Percentiles rank a stretch among this genome's conserved stretches.
These are phyloP conservation scores for Tetrahymena elliotti DNA, from an alignment of 73 alveolate genomes.

Conservation along the genomic window DNA sequence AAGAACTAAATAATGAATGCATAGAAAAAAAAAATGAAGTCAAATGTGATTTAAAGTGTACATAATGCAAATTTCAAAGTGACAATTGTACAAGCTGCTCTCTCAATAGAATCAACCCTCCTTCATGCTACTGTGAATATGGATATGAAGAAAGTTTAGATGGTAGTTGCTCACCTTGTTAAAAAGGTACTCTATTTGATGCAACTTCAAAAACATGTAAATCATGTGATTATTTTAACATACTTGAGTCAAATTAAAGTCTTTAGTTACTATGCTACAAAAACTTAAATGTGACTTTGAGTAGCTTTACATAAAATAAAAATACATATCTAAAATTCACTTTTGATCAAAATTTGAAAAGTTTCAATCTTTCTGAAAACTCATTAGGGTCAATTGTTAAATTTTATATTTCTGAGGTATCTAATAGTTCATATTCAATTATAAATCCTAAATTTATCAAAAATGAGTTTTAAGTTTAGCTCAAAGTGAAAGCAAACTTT, in stretches of 20 bases:
- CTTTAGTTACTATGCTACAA: too few species aligned
- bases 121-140: neutral
- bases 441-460: neutral
- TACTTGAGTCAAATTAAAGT: too few species aligned
- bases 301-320: neutral
- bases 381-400: neutral
- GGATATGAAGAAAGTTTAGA: neutral
- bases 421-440: neutral
- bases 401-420: neutral
- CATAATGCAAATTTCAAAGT: neutral
- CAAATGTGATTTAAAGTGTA: neutral
- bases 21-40: neutral
- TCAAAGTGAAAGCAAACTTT: neutral
- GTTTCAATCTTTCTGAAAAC: neutral
- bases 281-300: too few species aligned
- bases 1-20: neutral
- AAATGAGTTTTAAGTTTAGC: neutral
- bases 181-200: neutral
- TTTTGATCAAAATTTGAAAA: neutral
- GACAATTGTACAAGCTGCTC: neutral
- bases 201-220: neutral
- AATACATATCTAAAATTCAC: neutral
- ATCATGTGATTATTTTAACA: too few species aligned
- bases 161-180: neutral
- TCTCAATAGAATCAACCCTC: neutral